These are phyloP conservation scores for Omphalotus guepiniiformis DNA, from an alignment of 768 basidiomycete genomes.

Conservation along the genomic window DNA sequence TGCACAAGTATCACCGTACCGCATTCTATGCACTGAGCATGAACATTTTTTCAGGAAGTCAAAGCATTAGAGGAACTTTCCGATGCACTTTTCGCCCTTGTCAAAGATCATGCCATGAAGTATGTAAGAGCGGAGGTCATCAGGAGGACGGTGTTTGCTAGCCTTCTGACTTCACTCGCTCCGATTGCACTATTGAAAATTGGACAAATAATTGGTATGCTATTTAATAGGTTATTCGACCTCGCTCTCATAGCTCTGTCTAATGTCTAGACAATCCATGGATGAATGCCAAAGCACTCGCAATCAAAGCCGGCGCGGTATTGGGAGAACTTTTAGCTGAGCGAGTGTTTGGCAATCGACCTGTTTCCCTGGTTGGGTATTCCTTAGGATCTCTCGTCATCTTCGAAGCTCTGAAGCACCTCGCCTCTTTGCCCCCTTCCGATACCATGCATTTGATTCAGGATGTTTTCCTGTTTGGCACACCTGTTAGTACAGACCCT, in stretches of 20 bases:
- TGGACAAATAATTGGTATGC: constrained; percentile 49
- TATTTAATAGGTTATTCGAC: neutral
- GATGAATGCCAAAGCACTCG: constrained; percentile 51
- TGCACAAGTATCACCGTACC: constrained; percentile 13
- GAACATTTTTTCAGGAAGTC: constrained; percentile 39
- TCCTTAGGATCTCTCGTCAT: constrained; percentile 55
- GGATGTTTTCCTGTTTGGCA: constrained; percentile 53
- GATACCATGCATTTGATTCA: constrained; percentile 46
- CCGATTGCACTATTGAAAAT: constrained; percentile 48
- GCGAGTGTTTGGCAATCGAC: constrained; percentile 49
- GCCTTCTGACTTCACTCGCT: constrained; percentile 44
- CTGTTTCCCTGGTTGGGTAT: constrained; percentile 52
- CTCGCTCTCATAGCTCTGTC: neutral
- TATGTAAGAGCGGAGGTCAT: constrained; percentile 46
- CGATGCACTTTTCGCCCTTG: constrained; percentile 36
- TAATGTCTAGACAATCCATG: constrained; percentile 48
- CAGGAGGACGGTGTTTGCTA: constrained; percentile 46
- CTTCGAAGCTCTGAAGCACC: constrained; percentile 48
- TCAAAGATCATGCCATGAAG: constrained; percentile 46
- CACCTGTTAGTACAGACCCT: constrained; percentile 38
- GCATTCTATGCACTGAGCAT: neutral
- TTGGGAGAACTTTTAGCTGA: constrained; percentile 46
- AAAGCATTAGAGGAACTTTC: constrained; percentile 48
- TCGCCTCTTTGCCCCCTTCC: constrained; percentile 38
- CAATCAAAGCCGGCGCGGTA: constrained; percentile 49